Evolutionary conservation across 139 green algal genomes (phyloP), one percentile per base, ranked within the genome.

Genomic region (Pleodorina starrii): DNA sequence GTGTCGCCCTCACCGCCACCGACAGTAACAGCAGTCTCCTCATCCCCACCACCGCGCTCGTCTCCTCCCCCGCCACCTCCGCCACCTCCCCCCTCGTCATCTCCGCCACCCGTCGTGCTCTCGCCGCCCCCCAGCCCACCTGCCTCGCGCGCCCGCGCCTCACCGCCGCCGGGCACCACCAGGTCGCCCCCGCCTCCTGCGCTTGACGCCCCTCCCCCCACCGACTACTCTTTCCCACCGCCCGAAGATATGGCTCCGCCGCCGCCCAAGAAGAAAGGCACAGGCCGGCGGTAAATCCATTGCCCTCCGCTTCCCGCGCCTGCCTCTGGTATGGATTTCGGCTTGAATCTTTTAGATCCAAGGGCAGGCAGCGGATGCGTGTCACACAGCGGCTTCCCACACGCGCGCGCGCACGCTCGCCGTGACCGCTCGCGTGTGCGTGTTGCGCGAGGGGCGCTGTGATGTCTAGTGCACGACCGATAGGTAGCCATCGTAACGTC

Each of bases 231-330:
- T 14, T 54, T 51, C 38, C 38, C 71, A 2, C 72, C 72, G 10
- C 72, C 72, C 4, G 40, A 80, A 40, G 72, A 80, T 5, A 32
- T 80, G 72, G 10, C 72, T 1, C 72, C 72, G 1, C 72, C 72
- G 32, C 72, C 72, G 42, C 40, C 40, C 3, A 80, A 80, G 72
- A 80, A 80, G 40, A 80, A 80, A 32, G 29, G 32, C 21, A 73
- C 12, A 11, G 63, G 63, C 19, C 63, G 63, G 21, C 63, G 63
- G 63, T 57, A 57, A 57, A 57, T 57, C 48, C 48, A 57, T 12
- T 57, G 12, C 10, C 48, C 48, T n/a, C n/a, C n/a, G n/a, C n/a
- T n/a, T n/a, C n/a, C n/a, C n/a, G n/a, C n/a, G n/a, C n/a, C n/a
- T n/a, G n/a, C n/a, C n/a, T n/a, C n/a, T n/a, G n/a, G n/a, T n/a